Conservation (phyloP, 495 filamentous ascomycete genomes). For the Penicillium arizonense region DNA sequence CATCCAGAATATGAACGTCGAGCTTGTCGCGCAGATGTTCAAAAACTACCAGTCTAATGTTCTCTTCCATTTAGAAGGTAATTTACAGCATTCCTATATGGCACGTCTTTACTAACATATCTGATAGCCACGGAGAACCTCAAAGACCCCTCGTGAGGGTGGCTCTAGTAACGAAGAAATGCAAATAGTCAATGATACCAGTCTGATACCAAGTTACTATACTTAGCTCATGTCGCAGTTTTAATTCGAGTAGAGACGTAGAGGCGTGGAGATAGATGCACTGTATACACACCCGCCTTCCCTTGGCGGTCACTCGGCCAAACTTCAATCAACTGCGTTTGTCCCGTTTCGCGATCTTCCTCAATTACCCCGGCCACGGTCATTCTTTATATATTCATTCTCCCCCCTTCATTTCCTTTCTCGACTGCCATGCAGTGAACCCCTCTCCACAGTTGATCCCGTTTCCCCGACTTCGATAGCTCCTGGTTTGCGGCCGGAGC, state of each 20-base stretch:
- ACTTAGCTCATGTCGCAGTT: background rate
- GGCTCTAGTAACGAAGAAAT: conserved; percentile 12
- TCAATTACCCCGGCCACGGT: conserved; percentile 1
- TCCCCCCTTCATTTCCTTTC: background rate
- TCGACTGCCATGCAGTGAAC: conserved; percentile 34
- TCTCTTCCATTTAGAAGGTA: conserved; percentile 95
- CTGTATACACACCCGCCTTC: background rate
- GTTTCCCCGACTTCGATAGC: conserved; percentile 23
- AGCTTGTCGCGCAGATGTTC: conserved; percentile 98
- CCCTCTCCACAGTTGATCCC: background rate
- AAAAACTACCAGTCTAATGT: conserved; percentile 99
- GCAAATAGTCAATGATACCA: conserved; percentile 7
- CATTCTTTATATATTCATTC: background rate
- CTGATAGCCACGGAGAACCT: conserved; percentile 76
- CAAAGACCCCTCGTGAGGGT: conserved; percentile 60
- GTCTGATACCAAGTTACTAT: background rate
- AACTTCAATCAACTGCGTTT: conserved; percentile 10
- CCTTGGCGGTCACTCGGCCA: conserved; percentile 17
- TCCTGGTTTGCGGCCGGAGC: conserved; percentile 23
- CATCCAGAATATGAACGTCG: conserved; percentile 96
- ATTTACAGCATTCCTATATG: conserved; percentile 1
- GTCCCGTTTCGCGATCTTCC: conserved; percentile 2
- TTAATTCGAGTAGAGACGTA: background rate
- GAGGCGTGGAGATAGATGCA: background rate
- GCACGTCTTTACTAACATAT: background rate